A percentile compares a stretch with the other conserved stretches of the same genome.
These are phyloP conservation scores for Petunia axillaris DNA, from an alignment of 257 asterid species.

Conservation along the genomic window DNA sequence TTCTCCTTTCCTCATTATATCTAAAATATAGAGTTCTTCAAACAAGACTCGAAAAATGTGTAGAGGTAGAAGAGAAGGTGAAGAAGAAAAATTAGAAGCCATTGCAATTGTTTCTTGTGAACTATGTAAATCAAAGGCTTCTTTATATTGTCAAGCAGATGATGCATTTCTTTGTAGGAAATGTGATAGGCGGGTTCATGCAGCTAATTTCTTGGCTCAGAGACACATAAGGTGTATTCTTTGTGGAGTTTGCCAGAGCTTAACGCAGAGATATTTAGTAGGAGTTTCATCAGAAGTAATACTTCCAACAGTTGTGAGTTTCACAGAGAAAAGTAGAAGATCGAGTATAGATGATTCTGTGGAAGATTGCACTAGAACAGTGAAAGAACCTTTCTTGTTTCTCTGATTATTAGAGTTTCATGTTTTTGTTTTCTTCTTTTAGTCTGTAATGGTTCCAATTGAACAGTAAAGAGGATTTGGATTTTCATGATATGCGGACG, in stretches of 20 bases:
- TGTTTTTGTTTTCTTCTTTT: background rate
- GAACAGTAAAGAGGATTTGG: background rate
- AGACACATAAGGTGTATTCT: constrained; percentile 51
- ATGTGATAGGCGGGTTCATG: constrained; percentile 52
- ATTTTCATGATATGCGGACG: background rate
- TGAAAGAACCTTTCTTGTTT: constrained; percentile 42
- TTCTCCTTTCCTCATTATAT: background rate
- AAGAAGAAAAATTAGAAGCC: background rate
- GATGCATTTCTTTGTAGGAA: constrained; percentile 54
- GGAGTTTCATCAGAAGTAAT: constrained; percentile 38
- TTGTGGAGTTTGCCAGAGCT: constrained; percentile 38
- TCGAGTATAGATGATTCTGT: background rate
- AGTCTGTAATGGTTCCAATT: background rate
- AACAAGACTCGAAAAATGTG: constrained; percentile 36
- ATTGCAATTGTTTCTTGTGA: constrained; percentile 33
- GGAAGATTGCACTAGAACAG: background rate
- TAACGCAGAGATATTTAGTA: constrained; percentile 40
- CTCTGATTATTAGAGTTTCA: constrained; percentile 28
- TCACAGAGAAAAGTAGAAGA: constrained; percentile 1
- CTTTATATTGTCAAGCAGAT: constrained; percentile 52
- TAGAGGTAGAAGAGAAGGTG: constrained; percentile 40
- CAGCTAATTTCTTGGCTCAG: constrained; percentile 50
- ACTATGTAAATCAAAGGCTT: constrained; percentile 45
- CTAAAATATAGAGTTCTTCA: background rate
- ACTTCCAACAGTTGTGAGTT: constrained; percentile 32